A percentile compares a stretch with the other conserved stretches of the same genome.
Conservation (phyloP, 306 rosid genomes). For the Gillenia trifoliata region DNA sequence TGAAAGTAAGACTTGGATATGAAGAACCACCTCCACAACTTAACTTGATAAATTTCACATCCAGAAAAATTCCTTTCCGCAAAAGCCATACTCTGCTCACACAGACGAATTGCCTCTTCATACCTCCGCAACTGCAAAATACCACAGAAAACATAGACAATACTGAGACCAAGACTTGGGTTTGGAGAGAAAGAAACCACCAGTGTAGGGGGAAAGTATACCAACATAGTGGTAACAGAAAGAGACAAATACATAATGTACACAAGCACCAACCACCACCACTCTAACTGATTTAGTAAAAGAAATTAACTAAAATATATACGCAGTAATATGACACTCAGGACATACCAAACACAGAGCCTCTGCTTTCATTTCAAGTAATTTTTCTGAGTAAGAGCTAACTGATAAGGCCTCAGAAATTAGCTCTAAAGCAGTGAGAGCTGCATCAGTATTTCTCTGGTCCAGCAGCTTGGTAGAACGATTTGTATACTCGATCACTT, state of each 20-base stretch:
- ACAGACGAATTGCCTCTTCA: slow-evolving; percentile 70
- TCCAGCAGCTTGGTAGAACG: slow-evolving; percentile 57
- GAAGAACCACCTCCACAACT: slow-evolving; percentile 80
- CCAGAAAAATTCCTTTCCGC: slow-evolving; percentile 66
- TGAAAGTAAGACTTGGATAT: slow-evolving; percentile 79
- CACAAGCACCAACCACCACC: slow-evolving; percentile 1
- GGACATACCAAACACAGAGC: slow-evolving; percentile 64
- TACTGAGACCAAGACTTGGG: slow-evolving; percentile 4
- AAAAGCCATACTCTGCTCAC: slow-evolving; percentile 61
- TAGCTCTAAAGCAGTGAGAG: slow-evolving; percentile 58
- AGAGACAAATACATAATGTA: not conserved
- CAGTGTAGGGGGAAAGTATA: not conserved
- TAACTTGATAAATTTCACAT: slow-evolving; percentile 27
- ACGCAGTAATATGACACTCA: slow-evolving; percentile 15
- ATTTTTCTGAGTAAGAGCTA: slow-evolving; percentile 70
- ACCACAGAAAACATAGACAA: slow-evolving; percentile 18
- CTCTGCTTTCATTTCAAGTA: slow-evolving; percentile 90
- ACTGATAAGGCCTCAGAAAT: slow-evolving; percentile 64
- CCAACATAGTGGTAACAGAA: not conserved
- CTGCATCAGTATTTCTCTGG: slow-evolving; percentile 58
- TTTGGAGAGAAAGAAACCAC: not conserved
- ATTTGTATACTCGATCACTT: slow-evolving; percentile 48
- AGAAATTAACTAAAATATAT: slow-evolving; percentile 14
- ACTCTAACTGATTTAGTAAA: not conserved
- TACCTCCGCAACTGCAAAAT: slow-evolving; percentile 61